Evolutionary conservation across 805 yeast species (phyloP).

Genomic region (Yamadazyma nakazawae): DNA sequence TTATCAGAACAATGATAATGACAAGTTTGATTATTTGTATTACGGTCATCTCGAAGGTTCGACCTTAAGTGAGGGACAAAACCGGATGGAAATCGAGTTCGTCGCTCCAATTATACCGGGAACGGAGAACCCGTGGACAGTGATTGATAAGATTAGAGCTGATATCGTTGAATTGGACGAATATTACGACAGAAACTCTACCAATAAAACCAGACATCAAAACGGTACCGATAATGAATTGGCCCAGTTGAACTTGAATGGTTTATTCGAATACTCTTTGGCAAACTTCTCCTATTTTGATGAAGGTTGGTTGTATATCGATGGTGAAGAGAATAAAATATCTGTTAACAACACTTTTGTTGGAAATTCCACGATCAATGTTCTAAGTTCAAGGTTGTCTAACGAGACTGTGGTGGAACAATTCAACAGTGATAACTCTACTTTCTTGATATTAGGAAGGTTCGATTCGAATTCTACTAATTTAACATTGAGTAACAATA

Average conservation of each 20-base stretch:
- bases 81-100: slow-evolving; percentile 28
- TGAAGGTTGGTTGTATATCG: slow-evolving; percentile 22
- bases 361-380: slow-evolving; percentile 39
- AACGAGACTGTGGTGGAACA: slow-evolving; percentile 33
- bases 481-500: slow-evolving; percentile 24
- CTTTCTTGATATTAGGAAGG: slow-evolving; percentile 46
- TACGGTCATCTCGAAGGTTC: slow-evolving; percentile 62
- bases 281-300: slow-evolving; percentile 53
- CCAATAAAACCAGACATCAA: slow-evolving; percentile 23
- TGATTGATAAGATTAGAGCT: slow-evolving; percentile 65
- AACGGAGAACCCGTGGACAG: slow-evolving; percentile 45
- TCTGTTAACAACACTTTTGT: slow-evolving; percentile 33
- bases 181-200: slow-evolving; percentile 24
- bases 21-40: slow-evolving; percentile 77
- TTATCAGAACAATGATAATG: slow-evolving; percentile 75
- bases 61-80: slow-evolving; percentile 22
- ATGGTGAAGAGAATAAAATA: slow-evolving; percentile 18
- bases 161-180: slow-evolving; percentile 47
- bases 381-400: slow-evolving; percentile 28
- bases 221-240: slow-evolving; percentile 14
- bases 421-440: slow-evolving; percentile 25
- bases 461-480: slow-evolving; percentile 34
- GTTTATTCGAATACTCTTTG: slow-evolving; percentile 78
- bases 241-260: slow-evolving; percentile 51
- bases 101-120: slow-evolving; percentile 20